phyloP scores from a whole-genome alignment of 768 basidiomycete genomes.

The Naematelia aurantialba region DNA sequence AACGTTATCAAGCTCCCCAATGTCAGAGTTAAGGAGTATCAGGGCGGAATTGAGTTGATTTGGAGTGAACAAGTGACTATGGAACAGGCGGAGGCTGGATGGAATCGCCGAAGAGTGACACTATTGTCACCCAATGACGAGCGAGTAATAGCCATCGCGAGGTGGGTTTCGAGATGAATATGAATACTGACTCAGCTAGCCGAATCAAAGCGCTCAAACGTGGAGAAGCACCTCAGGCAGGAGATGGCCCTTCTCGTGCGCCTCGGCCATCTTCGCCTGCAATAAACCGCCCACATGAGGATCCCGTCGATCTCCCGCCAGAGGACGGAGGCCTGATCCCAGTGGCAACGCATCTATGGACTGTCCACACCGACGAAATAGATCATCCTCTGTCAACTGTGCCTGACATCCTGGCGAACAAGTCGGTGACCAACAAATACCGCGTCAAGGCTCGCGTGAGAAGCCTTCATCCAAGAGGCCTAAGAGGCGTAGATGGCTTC shows the following conservation, averaged over 20 bases:
- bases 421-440: slow-evolving; percentile 27
- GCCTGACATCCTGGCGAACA: slow-evolving; percentile 19
- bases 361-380: slow-evolving; percentile 13
- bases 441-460: slow-evolving; percentile 28
- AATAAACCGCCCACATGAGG: neutral
- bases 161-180: slow-evolving; percentile 15
- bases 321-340: too few species aligned
- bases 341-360: slow-evolving; percentile 14
- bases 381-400: slow-evolving; percentile 24
- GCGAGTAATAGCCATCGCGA: slow-evolving; percentile 23
- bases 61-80: slow-evolving; percentile 28
- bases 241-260: neutral
- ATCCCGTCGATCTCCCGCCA: neutral
- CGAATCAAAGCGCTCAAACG: slow-evolving; percentile 20
- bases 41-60: slow-evolving; percentile 25
- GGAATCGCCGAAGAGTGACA: slow-evolving; percentile 6
- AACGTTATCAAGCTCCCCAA: slow-evolving; percentile 26
- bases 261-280: neutral
- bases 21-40: slow-evolving; percentile 23
- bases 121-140: slow-evolving; percentile 16
- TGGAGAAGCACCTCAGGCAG: slow-evolving; percentile 11
- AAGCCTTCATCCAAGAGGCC: slow-evolving; percentile 15
- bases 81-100: slow-evolving; percentile 22
- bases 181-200: slow-evolving; percentile 9
- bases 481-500: slow-evolving; percentile 4